Percentiles rank a stretch among this genome's conserved stretches.
Conservation (phyloP, 257 asterid species). For the Solanum etuberosum region DNA sequence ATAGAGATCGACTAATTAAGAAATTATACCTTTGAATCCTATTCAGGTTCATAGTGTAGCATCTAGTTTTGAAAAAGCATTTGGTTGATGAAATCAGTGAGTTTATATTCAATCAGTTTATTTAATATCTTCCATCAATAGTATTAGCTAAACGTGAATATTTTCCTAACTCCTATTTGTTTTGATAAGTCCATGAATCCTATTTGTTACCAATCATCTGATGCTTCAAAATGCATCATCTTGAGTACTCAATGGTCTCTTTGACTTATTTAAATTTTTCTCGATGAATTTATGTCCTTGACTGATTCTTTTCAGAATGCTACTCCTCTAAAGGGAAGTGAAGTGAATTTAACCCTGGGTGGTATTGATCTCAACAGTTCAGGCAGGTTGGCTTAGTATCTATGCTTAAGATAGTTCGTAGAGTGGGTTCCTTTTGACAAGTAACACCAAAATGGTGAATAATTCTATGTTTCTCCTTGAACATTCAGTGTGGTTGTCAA, state of each 20-base stretch:
- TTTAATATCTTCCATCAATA: background rate
- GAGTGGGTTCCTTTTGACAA: background rate
- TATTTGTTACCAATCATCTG: background rate
- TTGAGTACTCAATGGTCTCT: background rate
- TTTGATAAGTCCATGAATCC: background rate
- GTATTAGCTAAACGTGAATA: background rate
- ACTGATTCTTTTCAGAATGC: constrained; percentile 38
- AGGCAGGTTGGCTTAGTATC: constrained; percentile 81
- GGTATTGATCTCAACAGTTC: constrained; percentile 99
- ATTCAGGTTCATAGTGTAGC: background rate
- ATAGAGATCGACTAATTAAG: background rate
- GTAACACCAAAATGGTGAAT: background rate
- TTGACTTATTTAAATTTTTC: background rate
- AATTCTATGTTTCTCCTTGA: constrained; percentile 8
- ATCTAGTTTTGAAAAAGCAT: background rate
- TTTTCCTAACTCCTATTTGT: background rate
- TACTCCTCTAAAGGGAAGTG: constrained; percentile 67
- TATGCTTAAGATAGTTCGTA: background rate
- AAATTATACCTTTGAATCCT: background rate
- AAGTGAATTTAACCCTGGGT: constrained; percentile 95
- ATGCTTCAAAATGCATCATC: background rate
- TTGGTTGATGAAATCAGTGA: background rate
- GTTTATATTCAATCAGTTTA: background rate
- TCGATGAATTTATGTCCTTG: background rate
- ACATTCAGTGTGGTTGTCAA: constrained; percentile 84